A percentile compares a stretch with the other conserved stretches of the same genome.
Conservation (phyloP, 768 basidiomycete species). For the Hirschioporus abietinus region DNA sequence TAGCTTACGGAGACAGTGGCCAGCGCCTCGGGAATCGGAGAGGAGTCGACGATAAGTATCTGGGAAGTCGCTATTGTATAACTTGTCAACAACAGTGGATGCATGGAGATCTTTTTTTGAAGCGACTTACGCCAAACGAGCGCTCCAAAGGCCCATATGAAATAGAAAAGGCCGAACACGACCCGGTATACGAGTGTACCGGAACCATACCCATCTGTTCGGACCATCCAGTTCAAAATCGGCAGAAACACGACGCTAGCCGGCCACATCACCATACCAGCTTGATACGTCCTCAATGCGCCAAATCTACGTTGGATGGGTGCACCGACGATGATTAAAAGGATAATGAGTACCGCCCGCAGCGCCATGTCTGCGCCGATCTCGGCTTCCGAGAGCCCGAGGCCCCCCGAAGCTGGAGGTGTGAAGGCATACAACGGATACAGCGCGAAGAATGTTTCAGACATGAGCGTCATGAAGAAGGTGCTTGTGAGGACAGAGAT, state of each 20-base stretch:
- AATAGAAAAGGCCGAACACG: slow-evolving; percentile 2
- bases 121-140: slow-evolving; percentile 12
- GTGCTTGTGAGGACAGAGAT: slow-evolving; percentile 11
- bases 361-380: slow-evolving; percentile 14
- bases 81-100: not conserved
- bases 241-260: slow-evolving; percentile 9
- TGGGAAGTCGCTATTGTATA: not conserved
- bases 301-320: slow-evolving; percentile 9
- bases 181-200: not conserved
- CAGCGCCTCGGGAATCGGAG: not conserved
- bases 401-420: slow-evolving; percentile 11
- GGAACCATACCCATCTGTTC: not conserved
- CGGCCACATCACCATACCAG: slow-evolving; percentile 9
- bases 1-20: not conserved
- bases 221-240: slow-evolving; percentile 8
- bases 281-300: slow-evolving; percentile 8
- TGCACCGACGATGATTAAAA: slow-evolving; percentile 3
- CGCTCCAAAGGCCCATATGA: slow-evolving; percentile 9
- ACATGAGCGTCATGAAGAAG: slow-evolving; percentile 8
- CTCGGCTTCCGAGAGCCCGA: slow-evolving; percentile 14
- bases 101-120: not conserved
- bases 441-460: slow-evolving; percentile 9
- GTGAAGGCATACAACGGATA: slow-evolving; percentile 15
- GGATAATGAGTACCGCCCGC: slow-evolving; percentile 11
- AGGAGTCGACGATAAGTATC: not conserved